These are phyloP conservation scores for Pelargonium exstipulatum DNA, from an alignment of 441 rosid genomes.

Conservation along the genomic window DNA sequence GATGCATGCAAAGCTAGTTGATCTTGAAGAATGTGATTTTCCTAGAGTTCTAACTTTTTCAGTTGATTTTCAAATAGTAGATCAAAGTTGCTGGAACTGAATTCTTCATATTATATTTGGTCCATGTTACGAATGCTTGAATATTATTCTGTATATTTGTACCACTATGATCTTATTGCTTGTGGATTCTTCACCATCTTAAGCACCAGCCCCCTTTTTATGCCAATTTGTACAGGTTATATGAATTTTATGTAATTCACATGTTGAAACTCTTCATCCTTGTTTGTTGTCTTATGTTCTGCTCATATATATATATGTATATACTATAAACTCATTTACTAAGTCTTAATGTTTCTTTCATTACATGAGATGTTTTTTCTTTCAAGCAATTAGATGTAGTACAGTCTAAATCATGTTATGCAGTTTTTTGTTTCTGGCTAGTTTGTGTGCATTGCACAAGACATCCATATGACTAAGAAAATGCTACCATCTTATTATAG, in stretches of 20 bases:
- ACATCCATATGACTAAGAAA: slow-evolving; percentile 20
- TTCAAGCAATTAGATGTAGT: slow-evolving; percentile 20
- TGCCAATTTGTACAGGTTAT: not conserved
- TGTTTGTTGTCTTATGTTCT: not conserved
- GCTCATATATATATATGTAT: too few relatives aligned
- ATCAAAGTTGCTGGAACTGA: not conserved
- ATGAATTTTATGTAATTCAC: not conserved
- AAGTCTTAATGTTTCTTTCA: not conserved
- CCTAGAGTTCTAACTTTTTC: not conserved
- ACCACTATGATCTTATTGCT: not conserved
- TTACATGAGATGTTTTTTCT: not conserved
- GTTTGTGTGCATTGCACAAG: too few relatives aligned
- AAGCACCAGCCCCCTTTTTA: not conserved
- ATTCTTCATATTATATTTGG: not conserved
- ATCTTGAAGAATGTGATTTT: not conserved
- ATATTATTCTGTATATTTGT: not conserved
- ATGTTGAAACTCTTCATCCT: not conserved
- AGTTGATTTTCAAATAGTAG: not conserved
- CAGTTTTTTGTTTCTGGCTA: too few relatives aligned
- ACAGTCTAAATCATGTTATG: not conserved
- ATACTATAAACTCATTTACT: not conserved
- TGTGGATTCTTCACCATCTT: not conserved
- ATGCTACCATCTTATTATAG: slow-evolving; percentile 35
- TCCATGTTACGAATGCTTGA: not conserved
- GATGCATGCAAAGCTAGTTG: not conserved